Evolutionary conservation across 2,329 filamentous ascomycete species (phyloP).

Genomic region (Gnomoniopsis smithogilvyi): DNA sequence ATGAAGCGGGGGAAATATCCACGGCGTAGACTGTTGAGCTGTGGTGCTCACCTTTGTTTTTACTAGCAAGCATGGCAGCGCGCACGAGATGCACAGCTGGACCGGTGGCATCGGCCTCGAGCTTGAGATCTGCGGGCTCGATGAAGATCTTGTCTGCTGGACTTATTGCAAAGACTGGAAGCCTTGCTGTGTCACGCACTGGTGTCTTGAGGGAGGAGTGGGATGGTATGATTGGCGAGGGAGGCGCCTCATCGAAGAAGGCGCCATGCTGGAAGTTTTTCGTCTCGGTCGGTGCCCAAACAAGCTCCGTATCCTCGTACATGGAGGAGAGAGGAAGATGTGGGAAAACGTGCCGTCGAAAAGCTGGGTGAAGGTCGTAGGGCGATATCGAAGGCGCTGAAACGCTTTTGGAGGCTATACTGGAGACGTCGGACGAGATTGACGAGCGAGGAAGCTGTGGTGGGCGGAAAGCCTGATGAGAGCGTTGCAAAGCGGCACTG

Average conservation of each 20-base stretch:
- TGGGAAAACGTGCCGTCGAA: neutral
- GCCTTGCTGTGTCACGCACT: neutral
- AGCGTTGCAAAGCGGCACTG: no score
- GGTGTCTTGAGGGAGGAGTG: neutral
- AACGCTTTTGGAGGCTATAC: neutral
- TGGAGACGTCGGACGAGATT: neutral
- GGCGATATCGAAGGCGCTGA: neutral
- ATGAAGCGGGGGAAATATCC: conserved; percentile 31
- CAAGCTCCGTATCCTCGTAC: neutral
- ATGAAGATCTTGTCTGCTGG: conserved; percentile 14
- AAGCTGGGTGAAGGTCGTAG: neutral
- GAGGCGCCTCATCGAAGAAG: no score
- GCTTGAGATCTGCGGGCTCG: neutral
- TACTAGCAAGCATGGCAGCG: conserved; percentile 24
- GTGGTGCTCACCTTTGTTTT: conserved; percentile 26
- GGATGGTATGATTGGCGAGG: neutral
- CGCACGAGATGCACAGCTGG: neutral
- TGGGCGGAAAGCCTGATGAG: neutral
- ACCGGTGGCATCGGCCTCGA: neutral
- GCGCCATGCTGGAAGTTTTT: neutral
- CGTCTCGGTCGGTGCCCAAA: neutral
- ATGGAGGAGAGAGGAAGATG: neutral
- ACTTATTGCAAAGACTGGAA: conserved; percentile 10
- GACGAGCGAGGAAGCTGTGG: neutral
- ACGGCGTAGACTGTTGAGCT: conserved; percentile 30